Evolutionary conservation across 352 stramenopile species (phyloP).

Genomic region (Ophiocytium majus): DNA sequence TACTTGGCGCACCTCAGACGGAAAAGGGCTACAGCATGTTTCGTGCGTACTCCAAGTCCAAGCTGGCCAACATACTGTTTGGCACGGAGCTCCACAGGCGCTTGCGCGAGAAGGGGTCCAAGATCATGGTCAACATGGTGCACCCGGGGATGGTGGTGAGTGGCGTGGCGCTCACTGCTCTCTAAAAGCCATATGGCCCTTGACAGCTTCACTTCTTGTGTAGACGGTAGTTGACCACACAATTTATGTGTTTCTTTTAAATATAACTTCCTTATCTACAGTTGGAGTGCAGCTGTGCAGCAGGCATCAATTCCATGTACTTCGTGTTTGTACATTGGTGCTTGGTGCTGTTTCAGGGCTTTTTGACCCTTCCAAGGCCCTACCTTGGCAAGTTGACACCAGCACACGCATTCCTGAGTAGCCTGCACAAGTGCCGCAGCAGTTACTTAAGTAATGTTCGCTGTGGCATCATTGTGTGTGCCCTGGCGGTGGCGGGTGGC

Average conservation of each 20-base stretch:
- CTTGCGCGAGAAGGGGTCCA: constrained; percentile 23
- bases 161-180: too few relatives aligned
- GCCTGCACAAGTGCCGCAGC: too few relatives aligned
- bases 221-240: not conserved
- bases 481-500: too few relatives aligned
- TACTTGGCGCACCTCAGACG: not conserved
- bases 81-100: constrained; percentile 43
- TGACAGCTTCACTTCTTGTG: constrained; percentile 7
- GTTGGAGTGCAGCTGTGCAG: too few relatives aligned
- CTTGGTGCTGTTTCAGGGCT: too few relatives aligned
- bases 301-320: too few relatives aligned
- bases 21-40: constrained; percentile 50
- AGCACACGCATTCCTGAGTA: too few relatives aligned
- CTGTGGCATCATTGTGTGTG: too few relatives aligned
- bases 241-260: not conserved
- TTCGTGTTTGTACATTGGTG: too few relatives aligned
- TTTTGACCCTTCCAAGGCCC: too few relatives aligned
- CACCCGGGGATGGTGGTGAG: constrained; percentile 33
- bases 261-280: not conserved
- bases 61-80: constrained; percentile 51
- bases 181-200: not conserved
- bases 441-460: too few relatives aligned
- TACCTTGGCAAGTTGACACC: too few relatives aligned
- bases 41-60: constrained; percentile 46
- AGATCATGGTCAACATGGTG: constrained; percentile 51